Base-by-base conservation (phyloP, 2,329 filamentous ascomycete species). In the Pseudogymnoascus sp. region DNA sequence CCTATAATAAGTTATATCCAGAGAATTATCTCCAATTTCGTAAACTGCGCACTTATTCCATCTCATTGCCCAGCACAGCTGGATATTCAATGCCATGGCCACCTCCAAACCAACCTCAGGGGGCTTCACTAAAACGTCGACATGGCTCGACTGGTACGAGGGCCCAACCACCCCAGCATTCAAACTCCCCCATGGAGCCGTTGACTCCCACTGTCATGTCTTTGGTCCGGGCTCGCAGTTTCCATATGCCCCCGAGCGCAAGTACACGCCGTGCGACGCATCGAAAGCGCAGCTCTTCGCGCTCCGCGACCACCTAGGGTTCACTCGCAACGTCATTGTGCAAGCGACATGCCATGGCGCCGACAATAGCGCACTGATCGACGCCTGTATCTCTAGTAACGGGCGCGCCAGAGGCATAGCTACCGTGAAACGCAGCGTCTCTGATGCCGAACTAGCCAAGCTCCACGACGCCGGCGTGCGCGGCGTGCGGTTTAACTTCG, bases 101-200 rank as follows among this genome's bases (percentile, higher is more conserved):
- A 90, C 87, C 0, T 84, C 84, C 0, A 81, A 85, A 1, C 87
- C 85, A 0, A 82, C 84, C 0, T 86, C 78, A 66, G 90, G 89
- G 59, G 86, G 85, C 65, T 80, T 82, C 68, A 43, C 20, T 6
- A 43, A 43, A 43, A 43, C 39, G 6, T n/a, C 39, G 25, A 43
- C 20, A 11, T 43, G 39, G 39, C 39, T 43, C 6, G 39, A 25
- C 39, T 43, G 39, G 39, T 43, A 43, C 6, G 39, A 43, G 6
- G 39, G 39, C 12, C 39, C 39, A n/a, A n/a, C 39, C 20, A 43
- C 20, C 8, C 39, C 39, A 2, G 20, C 39, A 25, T 43, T 43
- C 12, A 43, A 43, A 43, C 39, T 43, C 3, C 39, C 39, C 39
- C 3, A 12, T 2, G 39, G 39, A 25, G 39, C 39, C 39, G 20